phyloP scores from a whole-genome alignment of 768 basidiomycete genomes.

The Kwoniella botswanensis region DNA sequence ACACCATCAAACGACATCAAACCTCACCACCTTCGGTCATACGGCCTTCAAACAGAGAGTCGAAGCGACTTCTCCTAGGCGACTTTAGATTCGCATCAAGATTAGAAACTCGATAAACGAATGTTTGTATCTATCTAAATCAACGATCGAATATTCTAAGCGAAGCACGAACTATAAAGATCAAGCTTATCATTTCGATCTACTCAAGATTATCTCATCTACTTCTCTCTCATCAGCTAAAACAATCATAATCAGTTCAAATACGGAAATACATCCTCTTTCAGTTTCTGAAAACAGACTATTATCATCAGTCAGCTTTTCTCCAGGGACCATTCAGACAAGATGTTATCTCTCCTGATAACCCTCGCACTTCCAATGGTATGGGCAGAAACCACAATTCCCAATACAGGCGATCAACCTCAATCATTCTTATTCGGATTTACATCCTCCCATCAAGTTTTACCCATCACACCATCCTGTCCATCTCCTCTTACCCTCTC shows the following conservation, averaged over 20 bases:
- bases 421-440: slow-evolving; percentile 39
- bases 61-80: too few species aligned
- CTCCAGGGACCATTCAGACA: neutral
- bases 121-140: too few species aligned
- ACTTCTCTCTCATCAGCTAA: too few species aligned
- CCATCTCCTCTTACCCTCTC: slow-evolving; percentile 36
- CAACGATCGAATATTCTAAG: too few species aligned
- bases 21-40: neutral
- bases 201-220: too few species aligned
- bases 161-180: too few species aligned
- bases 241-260: too few species aligned
- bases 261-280: too few species aligned
- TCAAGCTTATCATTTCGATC: too few species aligned
- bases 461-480: slow-evolving; percentile 40
- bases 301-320: too few species aligned
- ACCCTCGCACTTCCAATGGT: slow-evolving; percentile 3
- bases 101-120: neutral
- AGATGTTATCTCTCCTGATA: neutral
- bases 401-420: slow-evolving; percentile 46
- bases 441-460: slow-evolving; percentile 25
- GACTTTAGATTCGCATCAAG: neutral
- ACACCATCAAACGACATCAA: neutral
- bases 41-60: neutral
- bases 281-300: too few species aligned
- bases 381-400: slow-evolving; percentile 31